A percentile compares a stretch with the other conserved stretches of the same genome.
phyloP scores from a whole-genome alignment of 2,329 filamentous ascomycete species.

The Volutella citrinella region DNA sequence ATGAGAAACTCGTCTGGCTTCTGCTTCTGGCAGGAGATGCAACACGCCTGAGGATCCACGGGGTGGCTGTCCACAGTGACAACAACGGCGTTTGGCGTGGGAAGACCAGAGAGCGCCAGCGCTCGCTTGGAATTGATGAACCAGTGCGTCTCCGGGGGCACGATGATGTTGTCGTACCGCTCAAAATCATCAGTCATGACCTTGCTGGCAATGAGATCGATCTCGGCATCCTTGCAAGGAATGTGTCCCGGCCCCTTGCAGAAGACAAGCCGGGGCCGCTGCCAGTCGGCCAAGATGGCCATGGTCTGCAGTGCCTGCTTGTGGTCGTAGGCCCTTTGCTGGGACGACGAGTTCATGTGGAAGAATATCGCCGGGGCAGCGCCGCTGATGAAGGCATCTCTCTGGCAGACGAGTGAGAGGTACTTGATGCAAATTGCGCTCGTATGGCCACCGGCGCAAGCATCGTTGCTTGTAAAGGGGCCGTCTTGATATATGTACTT shows the following conservation, averaged over 20 bases:
- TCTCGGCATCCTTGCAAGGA: conserved; percentile 21
- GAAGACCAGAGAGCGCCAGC: conserved; percentile 31
- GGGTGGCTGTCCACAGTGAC: conserved; percentile 23
- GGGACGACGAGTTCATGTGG: conserved; percentile 19
- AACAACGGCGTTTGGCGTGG: conserved; percentile 27
- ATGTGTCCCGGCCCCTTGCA: conserved; percentile 23
- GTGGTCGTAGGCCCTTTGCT: conserved; percentile 23
- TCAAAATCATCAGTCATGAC: conserved; percentile 28
- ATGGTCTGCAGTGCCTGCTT: conserved; percentile 29
- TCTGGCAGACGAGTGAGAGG: conserved; percentile 33
- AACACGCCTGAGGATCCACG: conserved; percentile 18
- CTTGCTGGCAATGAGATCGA: conserved; percentile 25
- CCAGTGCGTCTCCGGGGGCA: conserved; percentile 32
- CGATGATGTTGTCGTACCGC: conserved; percentile 22
- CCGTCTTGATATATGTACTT: conserved; percentile 37
- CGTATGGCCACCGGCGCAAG: conserved; percentile 9
- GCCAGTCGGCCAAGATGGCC: conserved; percentile 22
- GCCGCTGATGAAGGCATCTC: conserved; percentile 33
- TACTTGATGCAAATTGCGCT: conserved; percentile 30
- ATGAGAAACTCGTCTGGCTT: conserved; percentile 18
- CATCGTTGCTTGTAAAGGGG: conserved; percentile 25
- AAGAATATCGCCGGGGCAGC: conserved; percentile 28
- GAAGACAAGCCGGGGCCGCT: conserved; percentile 31
- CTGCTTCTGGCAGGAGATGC: conserved; percentile 17
- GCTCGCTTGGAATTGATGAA: conserved; percentile 35